These are phyloP conservation scores for Mycena maculata DNA, from an alignment of 768 basidiomycete species.

Conservation along the genomic window DNA sequence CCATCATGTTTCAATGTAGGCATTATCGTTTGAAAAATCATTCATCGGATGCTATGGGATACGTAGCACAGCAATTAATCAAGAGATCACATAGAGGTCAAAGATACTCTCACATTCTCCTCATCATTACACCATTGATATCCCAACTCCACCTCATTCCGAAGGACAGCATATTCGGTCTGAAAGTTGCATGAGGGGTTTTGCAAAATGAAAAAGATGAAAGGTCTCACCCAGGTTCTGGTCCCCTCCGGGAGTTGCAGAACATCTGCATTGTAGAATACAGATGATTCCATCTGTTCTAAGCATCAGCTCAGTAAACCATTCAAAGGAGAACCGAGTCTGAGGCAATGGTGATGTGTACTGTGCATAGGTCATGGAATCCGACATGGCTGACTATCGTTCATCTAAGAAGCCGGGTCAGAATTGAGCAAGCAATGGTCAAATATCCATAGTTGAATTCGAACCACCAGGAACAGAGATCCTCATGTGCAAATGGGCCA, in stretches of 20 bases:
- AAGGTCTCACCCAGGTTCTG: not conserved
- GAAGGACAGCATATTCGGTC: not conserved
- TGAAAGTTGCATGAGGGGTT: not conserved
- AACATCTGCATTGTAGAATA: not conserved
- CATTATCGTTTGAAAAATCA: slow-evolving; percentile 43
- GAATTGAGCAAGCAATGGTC: too few relatives aligned
- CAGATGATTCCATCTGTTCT: not conserved
- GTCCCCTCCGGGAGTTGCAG: not conserved
- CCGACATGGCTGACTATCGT: too few relatives aligned
- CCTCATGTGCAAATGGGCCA: too few relatives aligned
- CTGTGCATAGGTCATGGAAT: not conserved
- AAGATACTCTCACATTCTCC: not conserved
- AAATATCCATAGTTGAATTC: too few relatives aligned
- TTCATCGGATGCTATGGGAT: slow-evolving; percentile 25
- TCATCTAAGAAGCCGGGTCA: too few relatives aligned
- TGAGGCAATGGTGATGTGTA: not conserved
- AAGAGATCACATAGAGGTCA: too few relatives aligned
- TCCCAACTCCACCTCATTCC: not conserved
- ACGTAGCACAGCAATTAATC: not conserved
- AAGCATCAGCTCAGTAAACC: not conserved
- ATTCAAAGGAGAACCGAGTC: not conserved
- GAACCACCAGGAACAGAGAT: too few relatives aligned
- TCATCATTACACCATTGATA: not conserved
- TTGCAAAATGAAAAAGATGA: not conserved
- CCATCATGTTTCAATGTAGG: slow-evolving; percentile 42